Percentiles rank a stretch among this genome's conserved stretches.
Conservation (phyloP, 1,139 yeast species). For the Hanseniaspora sp. region DNA sequence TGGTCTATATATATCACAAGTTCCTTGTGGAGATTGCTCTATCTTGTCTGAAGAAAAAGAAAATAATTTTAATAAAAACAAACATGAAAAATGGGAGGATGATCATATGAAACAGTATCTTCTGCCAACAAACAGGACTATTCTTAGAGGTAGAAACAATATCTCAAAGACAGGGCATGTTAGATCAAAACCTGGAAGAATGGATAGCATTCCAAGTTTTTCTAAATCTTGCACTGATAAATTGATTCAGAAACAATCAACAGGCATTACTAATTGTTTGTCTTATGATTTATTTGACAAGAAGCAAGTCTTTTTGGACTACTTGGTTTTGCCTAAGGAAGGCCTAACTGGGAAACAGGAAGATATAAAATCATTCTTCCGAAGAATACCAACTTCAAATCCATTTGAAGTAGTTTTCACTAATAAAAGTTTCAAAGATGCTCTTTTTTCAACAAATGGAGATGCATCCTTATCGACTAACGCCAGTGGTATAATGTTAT, state of each 20-base stretch:
- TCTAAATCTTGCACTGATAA: slow-evolving; percentile 89
- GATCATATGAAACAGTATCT: slow-evolving; percentile 27
- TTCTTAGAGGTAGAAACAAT: slow-evolving; percentile 56
- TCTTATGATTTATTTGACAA: neutral
- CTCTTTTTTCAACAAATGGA: neutral
- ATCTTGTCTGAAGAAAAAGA: slow-evolving; percentile 32
- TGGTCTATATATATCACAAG: slow-evolving; percentile 60
- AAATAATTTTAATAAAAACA: slow-evolving; percentile 16
- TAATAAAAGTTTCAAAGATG: neutral
- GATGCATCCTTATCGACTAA: neutral
- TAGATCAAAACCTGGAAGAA: slow-evolving; percentile 84
- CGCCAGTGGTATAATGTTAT: neutral
- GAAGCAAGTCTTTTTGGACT: neutral
- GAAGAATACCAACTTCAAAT: neutral
- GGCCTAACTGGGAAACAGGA: neutral
- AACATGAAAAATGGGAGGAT: slow-evolving; percentile 25
- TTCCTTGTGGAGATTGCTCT: slow-evolving; percentile 91
- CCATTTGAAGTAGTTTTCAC: neutral
- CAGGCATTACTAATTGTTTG: slow-evolving; percentile 23
- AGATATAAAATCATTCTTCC: neutral
- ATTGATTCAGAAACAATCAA: slow-evolving; percentile 49
- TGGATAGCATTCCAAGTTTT: slow-evolving; percentile 55
- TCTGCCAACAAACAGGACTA: slow-evolving; percentile 22
- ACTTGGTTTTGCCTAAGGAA: neutral
- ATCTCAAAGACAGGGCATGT: slow-evolving; percentile 51